Percentiles rank a stretch among this genome's conserved stretches.
Evolutionary conservation across 257 asterid species (phyloP).

Genomic region (Solanum acaule): DNA sequence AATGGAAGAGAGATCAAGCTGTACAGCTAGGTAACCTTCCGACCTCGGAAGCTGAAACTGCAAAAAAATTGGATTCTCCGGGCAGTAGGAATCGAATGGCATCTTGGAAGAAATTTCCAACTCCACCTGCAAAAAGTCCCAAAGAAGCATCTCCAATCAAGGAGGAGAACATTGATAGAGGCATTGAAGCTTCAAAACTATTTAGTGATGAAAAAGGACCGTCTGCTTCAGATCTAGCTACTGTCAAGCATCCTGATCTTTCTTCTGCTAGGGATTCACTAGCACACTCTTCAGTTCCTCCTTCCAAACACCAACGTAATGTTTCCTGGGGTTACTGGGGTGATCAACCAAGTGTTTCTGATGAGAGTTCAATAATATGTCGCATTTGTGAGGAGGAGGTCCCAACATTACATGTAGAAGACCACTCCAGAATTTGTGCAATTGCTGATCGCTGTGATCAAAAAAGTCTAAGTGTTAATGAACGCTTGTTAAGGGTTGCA

Average conservation of each 20-base stretch:
- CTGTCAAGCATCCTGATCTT: conserved; percentile 46
- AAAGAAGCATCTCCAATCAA: conserved; percentile 44
- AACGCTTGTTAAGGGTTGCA: conserved; percentile 72
- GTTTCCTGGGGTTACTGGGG: conserved; percentile 95
- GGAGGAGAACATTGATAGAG: conserved; percentile 39
- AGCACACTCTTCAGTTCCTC: conserved; percentile 29
- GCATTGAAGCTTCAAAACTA: conserved; percentile 35
- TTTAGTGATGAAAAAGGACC: conserved; percentile 30
- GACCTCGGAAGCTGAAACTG: conserved; percentile 37
- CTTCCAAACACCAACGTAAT: conserved; percentile 64
- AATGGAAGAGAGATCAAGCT: conserved; percentile 53
- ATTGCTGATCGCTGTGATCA: conserved; percentile 96
- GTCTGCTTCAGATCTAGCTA: conserved; percentile 45
- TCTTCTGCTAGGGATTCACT: conserved; percentile 50
- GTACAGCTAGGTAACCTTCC: conserved; percentile 30
- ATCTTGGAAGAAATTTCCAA: conserved; percentile 91
- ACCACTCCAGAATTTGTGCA: conserved; percentile 95
- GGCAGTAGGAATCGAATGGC: conserved; percentile 77
- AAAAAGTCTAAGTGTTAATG: conserved; percentile 82
- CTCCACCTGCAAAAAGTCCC: conserved; percentile 68
- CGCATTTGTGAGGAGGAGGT: conserved; percentile 99
- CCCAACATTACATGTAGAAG: conserved; percentile 94
- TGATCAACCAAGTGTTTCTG: conserved; percentile 70
- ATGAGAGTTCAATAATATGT: conserved; percentile 91
- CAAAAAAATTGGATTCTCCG: conserved; percentile 36